A percentile compares a stretch with the other conserved stretches of the same genome.
These are phyloP conservation scores for Teratosphaeria destructans DNA, from an alignment of 2,329 filamentous ascomycete species.

Conservation along the genomic window DNA sequence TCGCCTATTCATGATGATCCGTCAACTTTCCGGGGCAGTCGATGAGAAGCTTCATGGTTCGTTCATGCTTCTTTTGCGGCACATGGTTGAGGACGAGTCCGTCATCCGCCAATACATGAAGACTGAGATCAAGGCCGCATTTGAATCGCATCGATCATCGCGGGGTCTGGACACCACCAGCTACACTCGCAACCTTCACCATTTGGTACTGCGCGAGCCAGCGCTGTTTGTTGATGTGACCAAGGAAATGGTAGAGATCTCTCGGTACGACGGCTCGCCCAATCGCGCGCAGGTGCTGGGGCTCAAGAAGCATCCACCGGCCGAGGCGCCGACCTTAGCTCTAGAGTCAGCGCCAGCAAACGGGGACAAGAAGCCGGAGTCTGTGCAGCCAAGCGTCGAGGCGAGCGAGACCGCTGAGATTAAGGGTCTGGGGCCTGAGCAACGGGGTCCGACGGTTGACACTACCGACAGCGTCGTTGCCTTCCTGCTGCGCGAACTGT, in stretches of 20 bases:
- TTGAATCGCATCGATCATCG: slow-evolving; percentile 43
- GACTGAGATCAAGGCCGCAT: slow-evolving; percentile 71
- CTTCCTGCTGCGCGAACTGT: slow-evolving; percentile 82
- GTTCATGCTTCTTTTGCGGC: slow-evolving; percentile 78
- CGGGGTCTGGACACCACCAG: slow-evolving; percentile 54
- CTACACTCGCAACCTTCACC: slow-evolving; percentile 68
- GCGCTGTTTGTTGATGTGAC: slow-evolving; percentile 79
- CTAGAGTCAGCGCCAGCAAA: background rate
- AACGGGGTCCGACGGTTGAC: slow-evolving; percentile 76
- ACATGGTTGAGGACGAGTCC: slow-evolving; percentile 88
- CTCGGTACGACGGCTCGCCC: slow-evolving; percentile 46
- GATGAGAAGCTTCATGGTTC: slow-evolving; percentile 64
- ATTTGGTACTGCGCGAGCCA: slow-evolving; percentile 70
- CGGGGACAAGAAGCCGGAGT: slow-evolving; percentile 32
- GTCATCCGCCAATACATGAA: slow-evolving; percentile 86
- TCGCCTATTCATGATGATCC: slow-evolving; percentile 86
- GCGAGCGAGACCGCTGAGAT: slow-evolving; percentile 38
- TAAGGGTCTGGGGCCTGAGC: slow-evolving; percentile 51
- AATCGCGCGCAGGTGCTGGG: slow-evolving; percentile 43
- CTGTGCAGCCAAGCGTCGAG: slow-evolving; percentile 7
- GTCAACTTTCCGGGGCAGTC: slow-evolving; percentile 72
- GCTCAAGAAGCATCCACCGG: slow-evolving; percentile 34
- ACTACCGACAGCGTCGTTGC: slow-evolving; percentile 92
- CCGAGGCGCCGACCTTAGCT: slow-evolving; percentile 23
- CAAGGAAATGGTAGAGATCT: slow-evolving; percentile 70